A percentile compares a stretch with the other conserved stretches of the same genome.
These are phyloP conservation scores for Elymus sibiricus DNA, from an alignment of 176 grass and related monocot species.

Conservation along the genomic window DNA sequence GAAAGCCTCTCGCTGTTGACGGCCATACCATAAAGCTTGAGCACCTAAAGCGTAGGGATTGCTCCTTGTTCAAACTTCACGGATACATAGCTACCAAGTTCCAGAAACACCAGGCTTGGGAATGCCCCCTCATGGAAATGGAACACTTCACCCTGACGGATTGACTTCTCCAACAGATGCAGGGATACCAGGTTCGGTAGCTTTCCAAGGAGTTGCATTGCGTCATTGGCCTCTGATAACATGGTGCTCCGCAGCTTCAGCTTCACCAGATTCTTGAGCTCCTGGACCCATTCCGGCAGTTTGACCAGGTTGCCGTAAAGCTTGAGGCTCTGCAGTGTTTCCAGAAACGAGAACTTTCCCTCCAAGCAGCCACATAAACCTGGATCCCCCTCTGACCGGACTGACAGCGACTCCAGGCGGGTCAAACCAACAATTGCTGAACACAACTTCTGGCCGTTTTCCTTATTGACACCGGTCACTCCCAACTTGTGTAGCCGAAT, in stretches of 20 bases:
- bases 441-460: background rate
- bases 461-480: background rate
- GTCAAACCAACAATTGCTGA: background rate
- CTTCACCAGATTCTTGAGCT: background rate
- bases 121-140: too few species aligned
- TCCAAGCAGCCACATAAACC: background rate
- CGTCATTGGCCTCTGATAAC: background rate
- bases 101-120: too few species aligned
- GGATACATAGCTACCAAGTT: too few species aligned
- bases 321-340: background rate
- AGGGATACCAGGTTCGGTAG: too few species aligned
- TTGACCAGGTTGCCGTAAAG: background rate
- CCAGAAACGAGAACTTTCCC: background rate
- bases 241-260: background rate
- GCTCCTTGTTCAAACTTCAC: too few species aligned
- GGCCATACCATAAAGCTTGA: fast-evolving
- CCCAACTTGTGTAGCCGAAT: background rate
- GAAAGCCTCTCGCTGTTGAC: background rate
- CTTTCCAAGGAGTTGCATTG: too few species aligned
- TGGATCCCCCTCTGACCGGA: too few species aligned
- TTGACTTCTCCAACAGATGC: too few species aligned
- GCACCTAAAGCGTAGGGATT: too few species aligned
- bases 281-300: background rate
- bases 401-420: too few species aligned
- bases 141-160: too few species aligned